phyloP scores from a whole-genome alignment of 2,329 filamentous ascomycete species.

The Sporothrix globosa region DNA sequence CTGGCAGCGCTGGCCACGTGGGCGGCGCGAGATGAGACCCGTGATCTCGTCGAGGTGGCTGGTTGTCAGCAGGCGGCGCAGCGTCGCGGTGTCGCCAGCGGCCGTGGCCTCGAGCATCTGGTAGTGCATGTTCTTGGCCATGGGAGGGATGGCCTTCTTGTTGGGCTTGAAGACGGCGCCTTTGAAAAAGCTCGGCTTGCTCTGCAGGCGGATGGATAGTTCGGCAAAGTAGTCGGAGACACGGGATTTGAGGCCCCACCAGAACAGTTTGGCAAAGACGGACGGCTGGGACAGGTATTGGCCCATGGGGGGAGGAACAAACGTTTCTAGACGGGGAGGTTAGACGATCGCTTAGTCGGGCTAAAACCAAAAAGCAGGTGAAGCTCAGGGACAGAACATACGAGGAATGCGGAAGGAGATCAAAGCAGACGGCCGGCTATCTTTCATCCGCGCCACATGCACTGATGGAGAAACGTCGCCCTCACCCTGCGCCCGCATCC shows the following conservation, averaged over 20 bases:
- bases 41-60: conserved; percentile 57
- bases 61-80: conserved; percentile 57
- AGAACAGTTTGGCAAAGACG: conserved; percentile 46
- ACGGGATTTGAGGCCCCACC: conserved; percentile 46
- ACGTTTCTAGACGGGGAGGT: conserved; percentile 49
- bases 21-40: conserved; percentile 58
- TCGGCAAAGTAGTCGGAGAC: conserved; percentile 45
- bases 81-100: conserved; percentile 54
- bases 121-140: conserved; percentile 62
- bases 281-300: conserved; percentile 41
- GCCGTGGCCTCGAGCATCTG: conserved; percentile 66
- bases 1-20: conserved; percentile 48
- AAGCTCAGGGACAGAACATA: conserved; percentile 25
- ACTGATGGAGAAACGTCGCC: conserved; percentile 32
- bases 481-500: not conserved
- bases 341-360: not conserved
- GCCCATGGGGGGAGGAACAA: conserved; percentile 50
- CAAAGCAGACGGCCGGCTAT: conserved; percentile 16
- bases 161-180: conserved; percentile 51
- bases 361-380: not conserved
- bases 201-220: conserved; percentile 49
- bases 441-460: conserved; percentile 27
- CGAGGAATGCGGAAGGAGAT: conserved; percentile 36
- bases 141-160: conserved; percentile 51
- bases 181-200: conserved; percentile 50